Percentiles rank a stretch among this genome's conserved stretches.
Evolutionary conservation across 345 rosid genomes (phyloP).

Genomic region (Salix exigua): DNA sequence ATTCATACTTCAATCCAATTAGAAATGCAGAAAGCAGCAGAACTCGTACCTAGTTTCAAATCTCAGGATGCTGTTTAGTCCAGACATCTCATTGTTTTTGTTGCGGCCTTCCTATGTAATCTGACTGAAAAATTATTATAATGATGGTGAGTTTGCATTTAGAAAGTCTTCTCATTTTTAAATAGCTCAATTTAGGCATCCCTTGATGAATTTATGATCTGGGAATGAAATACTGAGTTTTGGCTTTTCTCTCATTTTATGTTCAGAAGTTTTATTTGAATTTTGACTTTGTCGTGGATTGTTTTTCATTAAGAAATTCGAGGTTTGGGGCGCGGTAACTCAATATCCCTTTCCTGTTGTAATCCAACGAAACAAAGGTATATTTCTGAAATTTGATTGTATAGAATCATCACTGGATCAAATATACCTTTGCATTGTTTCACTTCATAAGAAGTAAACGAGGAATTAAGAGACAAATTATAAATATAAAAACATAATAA

Average conservation of each 20-base stretch:
- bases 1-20: slow-evolving; percentile 79
- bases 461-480: too few relatives aligned
- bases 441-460: too few relatives aligned
- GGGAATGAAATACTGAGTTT: background rate
- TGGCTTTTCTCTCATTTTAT: background rate
- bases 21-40: slow-evolving; percentile 90
- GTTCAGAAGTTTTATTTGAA: background rate
- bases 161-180: slow-evolving; percentile 6
- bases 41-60: slow-evolving; percentile 35
- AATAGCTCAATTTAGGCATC: background rate
- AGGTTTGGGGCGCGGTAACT: too few relatives aligned
- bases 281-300: background rate
- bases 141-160: slow-evolving; percentile 13
- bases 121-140: slow-evolving; percentile 6
- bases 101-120: slow-evolving; percentile 10
- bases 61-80: slow-evolving; percentile 20
- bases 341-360: too few relatives aligned
- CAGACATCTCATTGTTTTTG: background rate
- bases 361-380: too few relatives aligned
- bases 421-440: too few relatives aligned
- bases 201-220: background rate
- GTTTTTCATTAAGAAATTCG: too few relatives aligned
- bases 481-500: too few relatives aligned
- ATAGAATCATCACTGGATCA: too few relatives aligned
- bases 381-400: too few relatives aligned